These are phyloP conservation scores for Epipyxis sp. DNA, from an alignment of 108 stramenopile species.

Conservation along the genomic window DNA sequence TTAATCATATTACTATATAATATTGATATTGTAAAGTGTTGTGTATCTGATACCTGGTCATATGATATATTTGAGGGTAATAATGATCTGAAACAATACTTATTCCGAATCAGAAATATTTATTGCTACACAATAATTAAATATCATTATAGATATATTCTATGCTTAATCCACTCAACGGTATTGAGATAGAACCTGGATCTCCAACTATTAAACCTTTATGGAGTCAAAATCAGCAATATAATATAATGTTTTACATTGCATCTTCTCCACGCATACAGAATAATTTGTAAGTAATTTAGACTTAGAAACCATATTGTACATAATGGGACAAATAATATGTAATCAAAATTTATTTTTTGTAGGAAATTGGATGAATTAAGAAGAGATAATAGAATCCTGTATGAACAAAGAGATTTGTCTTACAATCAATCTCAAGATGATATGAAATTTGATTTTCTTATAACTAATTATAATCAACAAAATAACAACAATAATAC, in stretches of 20 bases:
- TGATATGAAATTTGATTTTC: neutral
- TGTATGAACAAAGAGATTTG: neutral
- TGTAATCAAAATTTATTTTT: neutral
- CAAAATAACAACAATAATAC: neutral
- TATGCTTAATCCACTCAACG: constrained; percentile 15
- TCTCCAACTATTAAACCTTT: constrained; percentile 16
- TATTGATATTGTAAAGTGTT: too few relatives aligned
- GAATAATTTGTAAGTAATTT: neutral
- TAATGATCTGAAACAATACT: neutral
- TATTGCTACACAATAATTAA: neutral
- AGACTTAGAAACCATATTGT: neutral
- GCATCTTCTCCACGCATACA: neutral
- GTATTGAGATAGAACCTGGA: neutral
- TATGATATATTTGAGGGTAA: too few relatives aligned
- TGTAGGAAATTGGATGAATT: neutral
- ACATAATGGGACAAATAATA: neutral
- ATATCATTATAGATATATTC: neutral
- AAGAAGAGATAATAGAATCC: neutral
- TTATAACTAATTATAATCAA: neutral
- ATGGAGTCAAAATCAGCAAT: neutral
- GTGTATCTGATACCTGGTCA: too few relatives aligned
- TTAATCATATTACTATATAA: too few relatives aligned
- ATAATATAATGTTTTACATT: neutral
- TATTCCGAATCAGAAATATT: neutral
- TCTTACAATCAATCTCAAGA: neutral